phyloP scores from a whole-genome alignment of 371 early-diverging fungal genomes.

The Conidiobolus incongruus region DNA sequence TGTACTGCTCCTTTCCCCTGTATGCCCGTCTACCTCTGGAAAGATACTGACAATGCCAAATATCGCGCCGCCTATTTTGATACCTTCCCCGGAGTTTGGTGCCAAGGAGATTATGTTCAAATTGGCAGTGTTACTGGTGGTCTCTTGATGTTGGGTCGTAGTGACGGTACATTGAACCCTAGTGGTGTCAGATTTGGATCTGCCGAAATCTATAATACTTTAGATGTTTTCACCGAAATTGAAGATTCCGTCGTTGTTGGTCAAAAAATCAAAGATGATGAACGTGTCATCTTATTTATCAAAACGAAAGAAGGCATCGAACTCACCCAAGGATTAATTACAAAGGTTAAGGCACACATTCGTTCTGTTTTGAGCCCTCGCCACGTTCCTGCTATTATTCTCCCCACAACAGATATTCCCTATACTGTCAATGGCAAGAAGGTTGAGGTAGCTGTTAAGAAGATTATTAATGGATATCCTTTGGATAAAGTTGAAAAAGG shows the following conservation, averaged over 20 bases:
- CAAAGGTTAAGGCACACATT: conserved; percentile 41
- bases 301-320: conserved; percentile 30
- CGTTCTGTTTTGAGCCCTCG: conserved; percentile 69
- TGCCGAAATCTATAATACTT: conserved; percentile 84
- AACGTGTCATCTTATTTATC: conserved; percentile 77
- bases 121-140: conserved; percentile 75
- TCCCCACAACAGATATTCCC: conserved; percentile 71
- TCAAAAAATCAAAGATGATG: conserved; percentile 60
- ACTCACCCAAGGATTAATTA: conserved; percentile 20
- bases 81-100: conserved; percentile 65
- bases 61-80: conserved; percentile 81
- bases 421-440: conserved; percentile 94
- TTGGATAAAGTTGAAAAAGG: conserved; percentile 37
- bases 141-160: conserved; percentile 83
- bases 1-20: conserved; percentile 85
- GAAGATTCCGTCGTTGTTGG: conserved; percentile 59
- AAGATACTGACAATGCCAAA: conserved; percentile 41
- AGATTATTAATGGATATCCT: conserved; percentile 47
- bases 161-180: conserved; percentile 92
- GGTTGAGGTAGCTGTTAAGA: conserved; percentile 91
- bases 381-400: conserved; percentile 80
- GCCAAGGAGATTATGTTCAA: conserved; percentile 85
- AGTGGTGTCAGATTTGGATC: conserved; percentile 87
- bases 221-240: conserved; percentile 37
- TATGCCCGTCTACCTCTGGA: conserved; percentile 91